A percentile compares a stretch with the other conserved stretches of the same genome.
Evolutionary conservation across 768 basidiomycete species (phyloP).

Genomic region (Galerina sulciceps): DNA sequence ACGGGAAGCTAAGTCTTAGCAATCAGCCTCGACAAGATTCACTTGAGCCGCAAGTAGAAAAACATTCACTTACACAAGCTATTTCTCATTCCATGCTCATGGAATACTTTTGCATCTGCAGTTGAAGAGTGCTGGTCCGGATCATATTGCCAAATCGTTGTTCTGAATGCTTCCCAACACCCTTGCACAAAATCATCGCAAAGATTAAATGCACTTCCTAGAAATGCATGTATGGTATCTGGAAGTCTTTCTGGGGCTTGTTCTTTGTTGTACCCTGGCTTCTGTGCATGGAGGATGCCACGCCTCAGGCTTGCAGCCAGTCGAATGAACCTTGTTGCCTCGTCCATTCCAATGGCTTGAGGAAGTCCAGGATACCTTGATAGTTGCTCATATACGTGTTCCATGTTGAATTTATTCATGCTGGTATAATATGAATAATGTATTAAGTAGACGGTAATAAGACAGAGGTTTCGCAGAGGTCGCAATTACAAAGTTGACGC

Average conservation of each 20-base stretch:
- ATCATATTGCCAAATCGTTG: background rate
- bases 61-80: constrained; percentile 6
- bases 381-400: background rate
- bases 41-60: too few relatives aligned
- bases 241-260: background rate
- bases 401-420: background rate
- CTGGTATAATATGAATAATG: background rate
- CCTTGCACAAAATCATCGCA: background rate
- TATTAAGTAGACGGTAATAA: background rate
- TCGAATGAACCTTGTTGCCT: background rate
- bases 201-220: background rate
- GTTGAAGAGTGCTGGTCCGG: background rate
- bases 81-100: constrained; percentile 5
- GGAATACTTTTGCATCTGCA: constrained; percentile 1
- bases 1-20: constrained; percentile 2
- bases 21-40: too few relatives aligned
- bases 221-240: background rate
- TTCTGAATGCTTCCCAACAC: too few relatives aligned
- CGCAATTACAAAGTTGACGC: too few relatives aligned
- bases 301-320: too few relatives aligned
- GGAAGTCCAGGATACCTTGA: background rate
- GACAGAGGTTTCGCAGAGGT: background rate
- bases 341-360: constrained; percentile 1
- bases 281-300: constrained; percentile 6
- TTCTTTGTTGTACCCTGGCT: background rate